These are phyloP conservation scores for Brassica balearica DNA, from an alignment of 441 rosid species.

Conservation along the genomic window DNA sequence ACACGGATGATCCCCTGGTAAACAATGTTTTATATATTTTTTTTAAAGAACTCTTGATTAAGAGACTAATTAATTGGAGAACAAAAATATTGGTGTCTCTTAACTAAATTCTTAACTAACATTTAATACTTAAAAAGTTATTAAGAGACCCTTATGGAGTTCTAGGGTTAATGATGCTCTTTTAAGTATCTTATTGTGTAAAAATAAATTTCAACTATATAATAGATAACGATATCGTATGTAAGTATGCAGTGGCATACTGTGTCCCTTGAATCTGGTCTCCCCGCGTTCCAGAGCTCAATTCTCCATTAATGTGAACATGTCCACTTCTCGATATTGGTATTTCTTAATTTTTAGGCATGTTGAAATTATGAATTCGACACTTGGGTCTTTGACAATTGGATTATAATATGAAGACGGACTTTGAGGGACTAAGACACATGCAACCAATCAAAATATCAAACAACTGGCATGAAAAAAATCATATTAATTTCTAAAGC, in stretches of 20 bases:
- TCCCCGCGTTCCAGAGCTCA: neutral
- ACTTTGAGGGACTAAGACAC: constrained; percentile 1
- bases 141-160: too few relatives aligned
- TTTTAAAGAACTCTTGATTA: too few relatives aligned
- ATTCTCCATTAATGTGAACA: neutral
- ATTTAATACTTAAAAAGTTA: too few relatives aligned
- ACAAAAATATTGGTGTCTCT: too few relatives aligned
- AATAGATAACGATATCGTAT: neutral
- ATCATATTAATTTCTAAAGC: neutral
- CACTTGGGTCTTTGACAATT: neutral
- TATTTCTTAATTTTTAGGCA: neutral
- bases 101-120: too few relatives aligned
- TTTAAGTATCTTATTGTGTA: neutral
- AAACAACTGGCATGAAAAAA: neutral
- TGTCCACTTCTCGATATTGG: neutral
- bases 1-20: too few relatives aligned
- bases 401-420: neutral
- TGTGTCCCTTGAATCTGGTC: neutral
- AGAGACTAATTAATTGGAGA: too few relatives aligned
- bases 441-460: constrained; percentile 1
- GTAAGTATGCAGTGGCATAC: neutral
- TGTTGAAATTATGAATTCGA: neutral
- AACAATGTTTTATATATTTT: too few relatives aligned
- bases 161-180: too few relatives aligned
- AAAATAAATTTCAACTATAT: neutral